Conservation (phyloP, 805 yeast species). For the Ogataea degrootiae region DNA sequence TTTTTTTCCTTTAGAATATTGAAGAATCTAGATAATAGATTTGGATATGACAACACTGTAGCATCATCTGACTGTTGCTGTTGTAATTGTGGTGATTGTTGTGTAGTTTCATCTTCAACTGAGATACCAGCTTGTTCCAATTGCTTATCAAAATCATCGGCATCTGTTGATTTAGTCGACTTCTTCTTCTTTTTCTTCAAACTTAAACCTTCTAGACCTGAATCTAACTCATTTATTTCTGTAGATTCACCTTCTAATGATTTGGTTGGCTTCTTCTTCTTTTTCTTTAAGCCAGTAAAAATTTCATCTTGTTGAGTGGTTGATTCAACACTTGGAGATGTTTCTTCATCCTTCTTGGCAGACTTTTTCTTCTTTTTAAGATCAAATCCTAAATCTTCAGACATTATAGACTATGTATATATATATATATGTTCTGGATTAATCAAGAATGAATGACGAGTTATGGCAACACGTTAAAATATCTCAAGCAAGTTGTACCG, state of each 20-base stretch:
- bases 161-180: slow-evolving; percentile 50
- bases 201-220: slow-evolving; percentile 64
- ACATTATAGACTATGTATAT: slow-evolving; percentile 12
- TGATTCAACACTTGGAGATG: slow-evolving; percentile 32
- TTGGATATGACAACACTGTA: slow-evolving; percentile 60
- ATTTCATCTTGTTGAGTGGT: slow-evolving; percentile 46
- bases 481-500: too few species aligned
- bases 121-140: slow-evolving; percentile 86
- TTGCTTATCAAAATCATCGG: slow-evolving; percentile 82
- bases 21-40: slow-evolving; percentile 81
- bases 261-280: slow-evolving; percentile 70
- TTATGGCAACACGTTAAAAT: too few species aligned
- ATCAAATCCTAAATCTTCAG: slow-evolving; percentile 60
- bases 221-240: slow-evolving; percentile 43
- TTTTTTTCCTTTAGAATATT: slow-evolving; percentile 81
- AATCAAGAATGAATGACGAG: background rate
- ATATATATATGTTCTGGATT: background rate
- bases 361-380: slow-evolving; percentile 69
- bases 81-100: slow-evolving; percentile 4
- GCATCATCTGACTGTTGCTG: slow-evolving; percentile 23
- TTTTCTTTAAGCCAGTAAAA: slow-evolving; percentile 78
- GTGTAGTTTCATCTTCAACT: slow-evolving; percentile 33
- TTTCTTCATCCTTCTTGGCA: slow-evolving; percentile 35
- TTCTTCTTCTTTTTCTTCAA: slow-evolving; percentile 77
- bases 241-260: slow-evolving; percentile 29